Evolutionary conservation across 805 yeast species (phyloP).

Genomic region (Teunomyces kruisii): DNA sequence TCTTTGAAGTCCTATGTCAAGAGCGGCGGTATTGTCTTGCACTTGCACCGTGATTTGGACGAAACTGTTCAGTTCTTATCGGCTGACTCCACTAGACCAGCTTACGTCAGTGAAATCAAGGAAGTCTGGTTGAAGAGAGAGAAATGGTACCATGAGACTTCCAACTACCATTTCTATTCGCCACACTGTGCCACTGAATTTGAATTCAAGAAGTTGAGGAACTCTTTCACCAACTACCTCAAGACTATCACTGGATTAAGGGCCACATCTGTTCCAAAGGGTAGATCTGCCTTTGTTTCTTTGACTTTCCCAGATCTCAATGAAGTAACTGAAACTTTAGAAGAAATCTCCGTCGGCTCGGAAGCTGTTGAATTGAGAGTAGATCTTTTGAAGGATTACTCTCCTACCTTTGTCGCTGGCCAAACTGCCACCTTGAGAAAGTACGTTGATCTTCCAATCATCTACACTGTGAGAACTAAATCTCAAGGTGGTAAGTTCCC

Average conservation of each 20-base stretch:
- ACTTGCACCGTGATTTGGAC: constrained; percentile 83
- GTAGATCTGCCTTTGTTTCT: constrained; percentile 68
- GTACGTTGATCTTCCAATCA: constrained; percentile 66
- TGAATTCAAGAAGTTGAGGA: constrained; percentile 58
- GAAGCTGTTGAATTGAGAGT: constrained; percentile 84
- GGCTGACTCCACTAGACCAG: constrained; percentile 84
- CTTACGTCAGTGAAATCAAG: constrained; percentile 74
- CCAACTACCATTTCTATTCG: constrained; percentile 75
- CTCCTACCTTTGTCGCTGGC: constrained; percentile 59
- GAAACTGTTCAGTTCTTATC: constrained; percentile 74
- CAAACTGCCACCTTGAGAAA: constrained; percentile 72
- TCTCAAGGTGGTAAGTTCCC: constrained; percentile 84
- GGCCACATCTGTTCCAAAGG: constrained; percentile 36
- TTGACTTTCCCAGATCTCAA: constrained; percentile 65
- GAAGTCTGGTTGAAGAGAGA: constrained; percentile 86
- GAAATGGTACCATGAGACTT: constrained; percentile 73
- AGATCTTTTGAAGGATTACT: constrained; percentile 58
- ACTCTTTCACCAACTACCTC: constrained; percentile 59
- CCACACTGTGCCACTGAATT: constrained; percentile 59
- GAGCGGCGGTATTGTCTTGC: constrained; percentile 78
- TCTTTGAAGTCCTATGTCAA: constrained; percentile 53
- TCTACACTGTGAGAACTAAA: constrained; percentile 75
- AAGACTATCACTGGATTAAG: constrained; percentile 59
- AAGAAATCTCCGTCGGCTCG: constrained; percentile 62
- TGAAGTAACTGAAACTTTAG: constrained; percentile 45